Conservation (phyloP, 768 basidiomycete species). For the Lentinula sp. region DNA sequence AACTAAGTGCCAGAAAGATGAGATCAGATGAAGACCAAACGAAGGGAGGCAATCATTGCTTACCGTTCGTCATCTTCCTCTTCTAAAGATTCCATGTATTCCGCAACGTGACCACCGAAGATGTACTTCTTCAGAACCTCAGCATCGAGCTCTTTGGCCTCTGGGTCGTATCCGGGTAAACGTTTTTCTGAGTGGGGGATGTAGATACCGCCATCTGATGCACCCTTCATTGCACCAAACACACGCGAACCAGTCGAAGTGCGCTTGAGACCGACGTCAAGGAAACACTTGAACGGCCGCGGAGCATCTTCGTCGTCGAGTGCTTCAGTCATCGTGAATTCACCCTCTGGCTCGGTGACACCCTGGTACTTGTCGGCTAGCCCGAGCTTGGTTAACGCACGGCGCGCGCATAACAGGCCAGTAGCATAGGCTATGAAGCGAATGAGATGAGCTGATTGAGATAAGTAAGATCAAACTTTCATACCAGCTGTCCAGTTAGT, state of each 20-base stretch:
- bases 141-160: constrained; percentile 87
- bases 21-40: constrained; percentile 1
- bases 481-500: constrained; percentile 97
- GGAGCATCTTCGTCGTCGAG: constrained; percentile 91
- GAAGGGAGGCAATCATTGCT: constrained; percentile 12
- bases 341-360: constrained; percentile 86
- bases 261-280: constrained; percentile 96
- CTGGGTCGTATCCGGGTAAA: constrained; percentile 96
- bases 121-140: constrained; percentile 98
- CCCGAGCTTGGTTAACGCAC: constrained; percentile 91
- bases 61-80: constrained; percentile 99
- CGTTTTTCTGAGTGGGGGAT: constrained; percentile 97
- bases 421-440: constrained; percentile 80
- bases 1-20: constrained; percentile 37
- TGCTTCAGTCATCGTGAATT: constrained; percentile 73
- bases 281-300: constrained; percentile 98
- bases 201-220: constrained; percentile 94
- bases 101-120: constrained; percentile 93
- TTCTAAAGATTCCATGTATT: constrained; percentile 99
- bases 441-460: not conserved
- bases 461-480: constrained; percentile 9
- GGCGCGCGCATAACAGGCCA: constrained; percentile 90
- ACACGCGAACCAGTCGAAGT: constrained; percentile 97
- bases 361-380: constrained; percentile 98
- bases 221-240: constrained; percentile 98